Base-by-base conservation (phyloP, 164 flowering plant genomes). In the Stephania cephalantha region DNA sequence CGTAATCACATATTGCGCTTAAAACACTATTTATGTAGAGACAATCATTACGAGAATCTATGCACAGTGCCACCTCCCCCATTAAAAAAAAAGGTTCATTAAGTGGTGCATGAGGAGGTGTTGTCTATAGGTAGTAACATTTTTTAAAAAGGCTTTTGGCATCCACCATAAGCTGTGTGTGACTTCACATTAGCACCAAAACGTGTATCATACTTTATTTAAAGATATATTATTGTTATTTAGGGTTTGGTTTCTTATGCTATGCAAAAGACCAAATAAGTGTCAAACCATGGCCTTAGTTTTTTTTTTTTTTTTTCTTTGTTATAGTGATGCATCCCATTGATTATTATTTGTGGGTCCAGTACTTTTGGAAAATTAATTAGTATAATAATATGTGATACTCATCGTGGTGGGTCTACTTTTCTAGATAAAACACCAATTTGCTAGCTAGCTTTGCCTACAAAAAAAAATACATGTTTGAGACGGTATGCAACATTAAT, bases 41-140 rank as follows among this genome's bases (percentile, higher is more conserved):
- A 58, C 64, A 58, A 58, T 58, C n/a, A 58, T 58, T 58, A 58
- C 64, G 20, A 58, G 20, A 58, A 58, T 58, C 64, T 58, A 58
- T 58, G 63, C 63, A 55, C 63, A 55, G 63, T 55, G 55, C 55
- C 63, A 11, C 63, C 63, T 18, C 17, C 63, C 63, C 63, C 63
- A 1, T 3, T 12, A 1, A 55, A 55, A 55, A 55, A 55, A 55
- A 55, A 9, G 17, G 17, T 15, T 55, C 63, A 55, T 55, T 55
- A 55, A 55, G 63, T 55, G 63, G 18, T 55, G 63, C 63, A 9
- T 55, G 63, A 15, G 63, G 63, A 13, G 63, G 63, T 12, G 63
- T 55, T 18, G 13, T 55, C 63, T 12, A 25, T 25, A 55, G 63
- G 63, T 12, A 55, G 1, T 5, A 35, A 35, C 42, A 35, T 35